Base-by-base conservation (phyloP, 164 flowering plant species). In the Kingdonia uniflora region DNA sequence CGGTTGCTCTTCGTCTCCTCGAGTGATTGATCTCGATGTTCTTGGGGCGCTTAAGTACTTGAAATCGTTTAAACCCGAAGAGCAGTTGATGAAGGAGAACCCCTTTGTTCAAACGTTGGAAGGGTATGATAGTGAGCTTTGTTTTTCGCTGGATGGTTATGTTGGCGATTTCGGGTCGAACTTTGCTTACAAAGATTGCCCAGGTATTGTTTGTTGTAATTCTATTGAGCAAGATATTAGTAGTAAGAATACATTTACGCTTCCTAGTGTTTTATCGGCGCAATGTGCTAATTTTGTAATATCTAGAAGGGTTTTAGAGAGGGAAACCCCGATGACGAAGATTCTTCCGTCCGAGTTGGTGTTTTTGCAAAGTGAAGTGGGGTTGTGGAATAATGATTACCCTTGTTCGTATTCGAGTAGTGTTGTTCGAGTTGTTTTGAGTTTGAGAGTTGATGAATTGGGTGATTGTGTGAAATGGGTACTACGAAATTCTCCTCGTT, bases 181-280 rank as follows among this genome's bases (percentile, higher is more conserved):
- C 59, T 86, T 80, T 71, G 86, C 78, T 61, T 86, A 89, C 55
- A 54, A 47, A 1, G 81, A 77, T 26, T 92, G 97, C 49, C 92
- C 95, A 0, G 86, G 81, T 17, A 87, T 78, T 14, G 95, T 88
- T 51, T 44, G 70, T 26, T 4, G 4, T 29, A 3, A 29, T 8
- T 69, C 69, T 16, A 55, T 62, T 4, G 59, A 55, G 40, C 21
- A 49, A 6, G 70, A 66, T 52, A 38, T 15, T 17, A 15, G 45
- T 7, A 29, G 35, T 29, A 29, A 49, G 20, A 77, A 59, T 19
- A 67, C 66, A 5, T 80, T 85, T 56, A 70, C 71, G 0, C 64
- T 92, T 49, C 99, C 97, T 0, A 54, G 63, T 21, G 50, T 79
- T 57, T 67, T 92, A 38, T 72, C 68, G 0, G 48, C 54, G 5